A percentile compares a stretch with the other conserved stretches of the same genome.
These are phyloP conservation scores for Fusarium oligoseptatum DNA, from an alignment of 2,329 filamentous ascomycete species.

Conservation along the genomic window DNA sequence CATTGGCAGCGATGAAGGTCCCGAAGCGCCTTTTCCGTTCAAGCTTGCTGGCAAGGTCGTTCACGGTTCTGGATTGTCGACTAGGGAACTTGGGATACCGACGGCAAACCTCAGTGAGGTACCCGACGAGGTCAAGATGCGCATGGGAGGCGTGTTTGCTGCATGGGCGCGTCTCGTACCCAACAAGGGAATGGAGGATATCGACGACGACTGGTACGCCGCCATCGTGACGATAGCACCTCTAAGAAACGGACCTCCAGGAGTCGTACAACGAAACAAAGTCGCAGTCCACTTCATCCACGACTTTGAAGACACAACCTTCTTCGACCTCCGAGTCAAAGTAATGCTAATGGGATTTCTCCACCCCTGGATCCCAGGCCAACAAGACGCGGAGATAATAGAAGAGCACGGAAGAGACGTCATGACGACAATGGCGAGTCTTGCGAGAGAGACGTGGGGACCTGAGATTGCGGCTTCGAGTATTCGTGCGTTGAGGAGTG, in stretches of 20 bases:
- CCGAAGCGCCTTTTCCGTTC: slow-evolving; percentile 66
- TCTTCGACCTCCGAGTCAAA: slow-evolving; percentile 61
- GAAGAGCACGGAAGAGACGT: slow-evolving; percentile 56
- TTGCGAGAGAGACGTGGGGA: slow-evolving; percentile 62
- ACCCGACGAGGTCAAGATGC: slow-evolving; percentile 64
- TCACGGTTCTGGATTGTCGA: slow-evolving; percentile 58
- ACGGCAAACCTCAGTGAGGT: slow-evolving; percentile 68
- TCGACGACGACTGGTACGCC: slow-evolving; percentile 67
- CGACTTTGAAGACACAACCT: slow-evolving; percentile 59
- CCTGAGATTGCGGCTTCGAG: slow-evolving; percentile 55
- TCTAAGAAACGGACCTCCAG: slow-evolving; percentile 59
- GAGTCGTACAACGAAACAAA: slow-evolving; percentile 63
- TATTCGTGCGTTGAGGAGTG: slow-evolving; percentile 55
- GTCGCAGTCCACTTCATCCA: slow-evolving; percentile 68
- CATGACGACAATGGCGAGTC: slow-evolving; percentile 59
- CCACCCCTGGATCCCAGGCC: slow-evolving; percentile 49
- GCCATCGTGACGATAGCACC: slow-evolving; percentile 70
- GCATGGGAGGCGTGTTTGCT: slow-evolving; percentile 73
- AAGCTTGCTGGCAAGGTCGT: slow-evolving; percentile 64
- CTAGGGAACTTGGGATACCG: slow-evolving; percentile 60
- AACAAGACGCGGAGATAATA: slow-evolving; percentile 40
- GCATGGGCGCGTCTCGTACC: slow-evolving; percentile 69
- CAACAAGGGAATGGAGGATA: slow-evolving; percentile 46
- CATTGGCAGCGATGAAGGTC: slow-evolving; percentile 65
- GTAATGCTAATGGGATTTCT: slow-evolving; percentile 73